These are phyloP conservation scores for Cytospora piceae DNA, from an alignment of 2,329 filamentous ascomycete species.

Conservation along the genomic window DNA sequence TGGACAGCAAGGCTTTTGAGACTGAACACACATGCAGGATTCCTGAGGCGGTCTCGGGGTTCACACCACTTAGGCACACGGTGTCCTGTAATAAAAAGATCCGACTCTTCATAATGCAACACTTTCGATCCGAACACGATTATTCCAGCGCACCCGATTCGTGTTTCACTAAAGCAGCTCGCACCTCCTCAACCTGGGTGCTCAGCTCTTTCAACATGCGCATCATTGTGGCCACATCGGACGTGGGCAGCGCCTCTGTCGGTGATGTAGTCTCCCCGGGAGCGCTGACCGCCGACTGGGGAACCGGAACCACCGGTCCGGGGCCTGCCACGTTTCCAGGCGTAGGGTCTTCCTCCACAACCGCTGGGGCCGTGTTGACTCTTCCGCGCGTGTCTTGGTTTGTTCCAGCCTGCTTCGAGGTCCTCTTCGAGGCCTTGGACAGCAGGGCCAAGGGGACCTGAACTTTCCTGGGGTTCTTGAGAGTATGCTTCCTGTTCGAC, in stretches of 20 bases:
- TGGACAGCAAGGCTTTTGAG: not conserved
- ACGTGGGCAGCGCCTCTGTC: not conserved
- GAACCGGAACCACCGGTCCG: not conserved
- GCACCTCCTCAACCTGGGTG: constrained; percentile 23
- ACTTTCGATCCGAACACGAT: no score
- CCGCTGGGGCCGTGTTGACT: not conserved
- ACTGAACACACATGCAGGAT: not conserved
- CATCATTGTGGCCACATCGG: constrained; percentile 20
- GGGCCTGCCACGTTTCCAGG: not conserved
- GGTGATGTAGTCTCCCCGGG: not conserved
- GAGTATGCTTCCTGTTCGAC: constrained; percentile 21
- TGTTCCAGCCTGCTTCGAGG: constrained; percentile 10
- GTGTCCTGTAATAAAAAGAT: no score
- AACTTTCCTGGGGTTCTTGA: constrained; percentile 8
- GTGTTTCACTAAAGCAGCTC: constrained; percentile 18
- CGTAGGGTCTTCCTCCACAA: not conserved
- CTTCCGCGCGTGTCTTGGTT: not conserved
- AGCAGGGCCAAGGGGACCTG: constrained; percentile 19
- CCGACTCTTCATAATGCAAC: not conserved
- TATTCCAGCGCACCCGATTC: constrained; percentile 10
- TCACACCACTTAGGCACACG: no score
- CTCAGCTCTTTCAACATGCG: constrained; percentile 23
- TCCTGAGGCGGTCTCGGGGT: no score
- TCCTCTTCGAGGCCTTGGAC: constrained; percentile 12
- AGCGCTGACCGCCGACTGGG: not conserved